Percentiles rank a stretch among this genome's conserved stretches.
Conservation (phyloP, 108 stramenopile genomes). For the Mediolabrus comicus region DNA sequence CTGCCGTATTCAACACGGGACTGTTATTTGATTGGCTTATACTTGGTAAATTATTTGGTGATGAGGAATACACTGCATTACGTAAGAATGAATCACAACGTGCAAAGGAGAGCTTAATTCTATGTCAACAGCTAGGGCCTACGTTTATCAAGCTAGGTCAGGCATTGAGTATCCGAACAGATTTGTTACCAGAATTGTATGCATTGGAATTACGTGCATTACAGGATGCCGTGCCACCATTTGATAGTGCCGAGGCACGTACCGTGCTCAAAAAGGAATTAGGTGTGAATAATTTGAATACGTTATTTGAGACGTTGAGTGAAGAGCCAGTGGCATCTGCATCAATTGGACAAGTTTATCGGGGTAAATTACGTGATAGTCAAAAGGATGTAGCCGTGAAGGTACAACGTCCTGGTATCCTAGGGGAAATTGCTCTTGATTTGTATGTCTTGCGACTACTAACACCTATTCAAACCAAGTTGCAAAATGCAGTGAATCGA, state of each 20-base stretch:
- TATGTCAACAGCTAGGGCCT: conserved; percentile 78
- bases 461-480: conserved; percentile 70
- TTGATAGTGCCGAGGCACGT: conserved; percentile 58
- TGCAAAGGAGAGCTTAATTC: conserved; percentile 59
- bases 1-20: conserved; percentile 62
- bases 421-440: conserved; percentile 89
- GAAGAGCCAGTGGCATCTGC: conserved; percentile 66
- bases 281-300: conserved; percentile 39
- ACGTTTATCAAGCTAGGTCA: conserved; percentile 90
- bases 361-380: conserved; percentile 41
- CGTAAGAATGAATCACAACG: conserved; percentile 67
- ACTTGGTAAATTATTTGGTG: conserved; percentile 57
- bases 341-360: conserved; percentile 77
- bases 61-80: conserved; percentile 65
- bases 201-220: conserved; percentile 78
- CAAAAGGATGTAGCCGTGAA: conserved; percentile 89
- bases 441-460: conserved; percentile 80
- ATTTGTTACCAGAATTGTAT: conserved; percentile 79
- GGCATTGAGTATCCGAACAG: conserved; percentile 82
- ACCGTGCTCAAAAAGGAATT: conserved; percentile 61
- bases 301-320: conserved; percentile 46
- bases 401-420: conserved; percentile 90
- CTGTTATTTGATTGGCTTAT: conserved; percentile 77
- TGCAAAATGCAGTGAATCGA: conserved; percentile 63
- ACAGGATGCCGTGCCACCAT: conserved; percentile 88